A percentile compares a stretch with the other conserved stretches of the same genome.
Evolutionary conservation across 768 basidiomycete species (phyloP).

Genomic region (Russula sp.): DNA sequence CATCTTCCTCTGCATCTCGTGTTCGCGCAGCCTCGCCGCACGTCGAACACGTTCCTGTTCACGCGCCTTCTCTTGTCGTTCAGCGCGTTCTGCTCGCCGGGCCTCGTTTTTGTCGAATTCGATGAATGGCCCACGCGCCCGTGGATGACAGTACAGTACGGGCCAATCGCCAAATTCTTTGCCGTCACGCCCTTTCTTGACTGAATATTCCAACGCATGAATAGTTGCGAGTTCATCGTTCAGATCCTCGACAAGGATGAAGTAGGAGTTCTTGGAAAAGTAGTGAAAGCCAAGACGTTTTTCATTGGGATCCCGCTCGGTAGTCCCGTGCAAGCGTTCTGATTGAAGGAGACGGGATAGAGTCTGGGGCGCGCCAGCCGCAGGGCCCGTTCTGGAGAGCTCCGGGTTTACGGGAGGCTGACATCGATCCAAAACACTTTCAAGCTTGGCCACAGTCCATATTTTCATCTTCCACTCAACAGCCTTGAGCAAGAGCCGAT

Average conservation of each 20-base stretch:
- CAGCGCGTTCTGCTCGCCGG: constrained; percentile 36
- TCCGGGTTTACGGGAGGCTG: constrained; percentile 33
- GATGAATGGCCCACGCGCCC: constrained; percentile 66
- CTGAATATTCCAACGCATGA: constrained; percentile 73
- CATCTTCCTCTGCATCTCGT: constrained; percentile 28
- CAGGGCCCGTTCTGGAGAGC: constrained; percentile 29
- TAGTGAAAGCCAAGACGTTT: constrained; percentile 85
- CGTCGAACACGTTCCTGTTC: constrained; percentile 35
- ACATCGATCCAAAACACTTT: constrained; percentile 67
- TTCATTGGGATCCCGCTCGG: constrained; percentile 88
- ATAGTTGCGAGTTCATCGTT: constrained; percentile 79
- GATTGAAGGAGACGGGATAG: constrained; percentile 65
- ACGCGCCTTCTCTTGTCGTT: constrained; percentile 39
- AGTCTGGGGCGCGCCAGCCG: constrained; percentile 35
- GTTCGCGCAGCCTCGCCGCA: constrained; percentile 27
- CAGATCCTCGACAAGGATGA: constrained; percentile 90
- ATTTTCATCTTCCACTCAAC: constrained; percentile 73
- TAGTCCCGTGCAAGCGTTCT: constrained; percentile 77
- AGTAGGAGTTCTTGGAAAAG: constrained; percentile 68
- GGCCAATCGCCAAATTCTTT: constrained; percentile 70
- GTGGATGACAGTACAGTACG: constrained; percentile 70
- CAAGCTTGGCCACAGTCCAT: constrained; percentile 71
- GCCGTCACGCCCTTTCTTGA: constrained; percentile 46
- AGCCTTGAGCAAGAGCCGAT: constrained; percentile 60
- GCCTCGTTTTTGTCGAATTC: constrained; percentile 72